Conservation (phyloP, 257 asterid species). For the Solanum phureja region DNA sequence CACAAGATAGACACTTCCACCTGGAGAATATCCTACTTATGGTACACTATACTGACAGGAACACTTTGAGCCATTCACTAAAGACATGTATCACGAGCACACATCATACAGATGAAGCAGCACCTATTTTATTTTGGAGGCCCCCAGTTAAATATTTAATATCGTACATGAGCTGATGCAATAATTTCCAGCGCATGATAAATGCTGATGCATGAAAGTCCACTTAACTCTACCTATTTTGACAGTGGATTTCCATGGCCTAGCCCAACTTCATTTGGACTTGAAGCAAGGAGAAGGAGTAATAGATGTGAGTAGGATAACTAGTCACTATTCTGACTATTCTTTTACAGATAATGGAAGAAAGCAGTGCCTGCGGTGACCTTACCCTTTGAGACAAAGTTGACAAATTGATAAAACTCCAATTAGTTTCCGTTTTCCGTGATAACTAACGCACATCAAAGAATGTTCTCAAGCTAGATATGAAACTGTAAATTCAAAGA, state of each 20-base stretch:
- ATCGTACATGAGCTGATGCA: neutral
- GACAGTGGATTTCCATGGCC: neutral
- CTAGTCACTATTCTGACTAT: neutral
- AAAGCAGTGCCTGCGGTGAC: neutral
- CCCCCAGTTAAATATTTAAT: neutral
- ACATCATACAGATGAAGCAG: neutral
- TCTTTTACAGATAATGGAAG: neutral
- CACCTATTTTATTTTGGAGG: neutral
- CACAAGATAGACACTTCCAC: neutral
- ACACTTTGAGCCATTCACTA: neutral
- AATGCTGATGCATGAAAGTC: neutral
- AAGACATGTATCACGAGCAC: neutral
- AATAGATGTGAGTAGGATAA: neutral
- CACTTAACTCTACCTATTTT: neutral
- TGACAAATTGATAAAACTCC: neutral
- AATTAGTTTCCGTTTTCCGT: neutral
- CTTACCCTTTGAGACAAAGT: neutral
- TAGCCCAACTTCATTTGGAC: neutral
- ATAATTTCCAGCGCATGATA: neutral
- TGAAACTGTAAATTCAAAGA: neutral
- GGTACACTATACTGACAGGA: neutral
- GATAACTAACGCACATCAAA: neutral
- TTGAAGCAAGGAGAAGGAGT: neutral
- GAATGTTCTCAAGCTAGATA: neutral
- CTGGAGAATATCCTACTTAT: neutral